phyloP scores from a whole-genome alignment of 805 yeast species.

The Lachancea kluyveri region DNA sequence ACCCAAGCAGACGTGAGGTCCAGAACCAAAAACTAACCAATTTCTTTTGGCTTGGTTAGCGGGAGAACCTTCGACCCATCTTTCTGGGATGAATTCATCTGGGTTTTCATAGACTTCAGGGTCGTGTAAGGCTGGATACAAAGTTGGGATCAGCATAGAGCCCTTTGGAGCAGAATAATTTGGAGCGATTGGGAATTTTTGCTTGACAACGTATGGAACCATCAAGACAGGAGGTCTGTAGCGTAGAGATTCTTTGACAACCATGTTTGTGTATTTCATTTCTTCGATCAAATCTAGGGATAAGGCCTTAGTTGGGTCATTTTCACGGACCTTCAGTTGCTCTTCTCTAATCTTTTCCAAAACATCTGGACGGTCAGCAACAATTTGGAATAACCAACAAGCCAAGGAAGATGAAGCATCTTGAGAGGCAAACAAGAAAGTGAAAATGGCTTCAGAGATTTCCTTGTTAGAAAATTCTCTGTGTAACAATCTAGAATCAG shows the following conservation, averaged over 20 bases:
- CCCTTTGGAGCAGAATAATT: conserved; percentile 94
- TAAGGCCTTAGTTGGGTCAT: conserved; percentile 60
- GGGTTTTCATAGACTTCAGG: conserved; percentile 96
- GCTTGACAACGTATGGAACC: conserved; percentile 95
- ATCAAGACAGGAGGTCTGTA: conserved; percentile 96
- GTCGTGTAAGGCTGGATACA: conserved; percentile 94
- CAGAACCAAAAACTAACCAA: conserved; percentile 96
- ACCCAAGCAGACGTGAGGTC: conserved; percentile 95
- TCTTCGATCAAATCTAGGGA: conserved; percentile 69
- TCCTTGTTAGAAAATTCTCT: conserved; percentile 87
- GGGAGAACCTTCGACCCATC: conserved; percentile 80
- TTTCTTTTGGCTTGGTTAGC: conserved; percentile 76
- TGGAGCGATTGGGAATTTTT: conserved; percentile 75
- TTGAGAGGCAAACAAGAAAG: conserved; percentile 95
- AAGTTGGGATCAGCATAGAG: conserved; percentile 91
- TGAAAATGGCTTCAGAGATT: conserved; percentile 93
- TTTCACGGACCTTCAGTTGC: conserved; percentile 75
- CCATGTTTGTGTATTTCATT: conserved; percentile 86
- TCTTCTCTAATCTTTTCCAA: conserved; percentile 83
- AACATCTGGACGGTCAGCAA: conserved; percentile 93
- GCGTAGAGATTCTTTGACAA: conserved; percentile 86
- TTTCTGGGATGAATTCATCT: conserved; percentile 89
- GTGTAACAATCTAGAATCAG: conserved; percentile 52
- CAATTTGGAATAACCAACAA: conserved; percentile 96
- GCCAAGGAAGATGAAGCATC: conserved; percentile 97